Percentiles rank a stretch among this genome's conserved stretches.
These are phyloP conservation scores for Trichomonascaceae sp. DNA, from an alignment of 1,139 yeast genomes.

Conservation along the genomic window DNA sequence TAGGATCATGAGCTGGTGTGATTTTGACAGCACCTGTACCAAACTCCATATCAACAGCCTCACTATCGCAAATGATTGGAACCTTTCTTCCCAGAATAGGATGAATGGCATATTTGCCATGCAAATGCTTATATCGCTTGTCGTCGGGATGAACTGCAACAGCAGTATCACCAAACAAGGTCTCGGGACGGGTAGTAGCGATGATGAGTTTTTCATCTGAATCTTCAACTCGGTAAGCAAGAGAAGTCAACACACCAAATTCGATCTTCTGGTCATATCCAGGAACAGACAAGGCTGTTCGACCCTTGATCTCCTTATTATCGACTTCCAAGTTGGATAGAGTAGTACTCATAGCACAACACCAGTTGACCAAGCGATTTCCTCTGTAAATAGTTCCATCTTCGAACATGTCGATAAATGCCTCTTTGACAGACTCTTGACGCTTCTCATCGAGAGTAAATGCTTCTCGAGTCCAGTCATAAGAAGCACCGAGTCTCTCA, in stretches of 20 bases:
- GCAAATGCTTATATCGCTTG: conserved; percentile 84
- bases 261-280: conserved; percentile 87
- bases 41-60: conserved; percentile 97
- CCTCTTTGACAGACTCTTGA: conserved; percentile 79
- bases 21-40: conserved; percentile 99
- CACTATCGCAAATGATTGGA: conserved; percentile 84
- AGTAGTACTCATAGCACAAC: conserved; percentile 89
- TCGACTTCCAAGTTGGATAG: conserved; percentile 94
- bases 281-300: conserved; percentile 77
- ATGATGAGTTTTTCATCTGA: conserved; percentile 87
- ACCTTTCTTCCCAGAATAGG: conserved; percentile 82
- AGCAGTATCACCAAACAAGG: conserved; percentile 95
- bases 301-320: conserved; percentile 79
- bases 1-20: conserved; percentile 97
- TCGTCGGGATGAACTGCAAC: conserved; percentile 97
- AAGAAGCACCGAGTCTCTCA: conserved; percentile 87
- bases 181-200: conserved; percentile 98
- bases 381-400: conserved; percentile 97
- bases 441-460: conserved; percentile 82
- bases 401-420: conserved; percentile 84
- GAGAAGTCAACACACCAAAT: conserved; percentile 92
- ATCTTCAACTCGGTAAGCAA: conserved; percentile 82
- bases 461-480: conserved; percentile 92
- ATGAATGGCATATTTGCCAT: conserved; percentile 86
- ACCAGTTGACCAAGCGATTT: conserved; percentile 91